Evolutionary conservation across 106 monocot species (phyloP), one percentile per base, ranked within the genome.

Genomic region (Dactylorhiza incarnata): DNA sequence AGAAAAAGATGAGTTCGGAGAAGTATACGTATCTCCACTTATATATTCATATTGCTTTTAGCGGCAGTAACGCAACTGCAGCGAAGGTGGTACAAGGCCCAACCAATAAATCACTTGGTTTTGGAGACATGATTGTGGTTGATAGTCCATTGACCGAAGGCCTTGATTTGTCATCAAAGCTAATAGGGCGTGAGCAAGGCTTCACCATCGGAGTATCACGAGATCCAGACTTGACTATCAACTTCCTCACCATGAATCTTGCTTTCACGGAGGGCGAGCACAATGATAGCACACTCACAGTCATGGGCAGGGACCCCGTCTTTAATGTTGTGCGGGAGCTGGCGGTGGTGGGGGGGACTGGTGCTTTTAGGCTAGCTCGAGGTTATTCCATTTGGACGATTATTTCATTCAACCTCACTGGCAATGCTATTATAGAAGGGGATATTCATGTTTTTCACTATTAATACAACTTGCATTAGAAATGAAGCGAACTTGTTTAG

Each of bases 291-390:
- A 63, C 75, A 0, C 37, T 84, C 45, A 51, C 76, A 11, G 69
- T 84, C 14, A 14, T 65, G 9, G 80, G 80, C 7, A 47, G 76
- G 24, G 66, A 61, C 23, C 66, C 22, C 46, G 2, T 15, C 48
- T 6, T 7, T 12, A 25, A 37, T 12, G 5, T 17, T 7, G 62
- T 65, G 7, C 10, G 74, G 48, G 84, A 84, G 80, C 63, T 76
- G 76, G 6, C 76, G 1, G 58, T 84, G 17, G 55, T 84, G 14
- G 84, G 84, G 17, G 84, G 84, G 14, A 84, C 61, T 14, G 83
- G 79, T 5, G 17, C 44, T 29, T 84, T 84, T n/a, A 37, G 29
- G 29, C 29, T 29, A 29, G 29, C 29, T 29, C 29, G 29, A 29
- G 29, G 29, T 29, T 29, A 29, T 75, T 59, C 74, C 76, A 71